Base-by-base conservation (phyloP, 208 protist genomes). In the Tritrichomonas musculus region DNA sequence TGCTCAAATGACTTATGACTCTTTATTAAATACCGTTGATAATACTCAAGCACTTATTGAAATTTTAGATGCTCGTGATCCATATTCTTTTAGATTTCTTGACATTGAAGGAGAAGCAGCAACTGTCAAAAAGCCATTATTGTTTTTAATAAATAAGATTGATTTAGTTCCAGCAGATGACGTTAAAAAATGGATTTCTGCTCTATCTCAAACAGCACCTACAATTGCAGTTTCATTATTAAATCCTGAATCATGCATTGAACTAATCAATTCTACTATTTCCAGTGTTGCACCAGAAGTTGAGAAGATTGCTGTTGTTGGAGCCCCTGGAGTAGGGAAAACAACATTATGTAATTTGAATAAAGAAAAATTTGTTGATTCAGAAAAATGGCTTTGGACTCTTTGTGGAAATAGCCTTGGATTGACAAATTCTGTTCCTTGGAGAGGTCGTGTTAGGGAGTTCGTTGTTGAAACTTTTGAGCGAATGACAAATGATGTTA, bases 1-100 rank as follows among this genome's bases (percentile, higher is more conserved):
- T 36, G 1, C 73, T n/a, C 73, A 82, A 53, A 82, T 41, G 25
- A 50, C 73, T 33, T 82, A 82, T 53, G 73, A 82, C 22, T 25
- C 33, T 33, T 27, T 82, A 20, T 30, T 82, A n/a, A 25, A 82
- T 53, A 14, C 41, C 8, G 41, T 82, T n/a, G 73, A 82, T n/a
- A 44, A 53, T 27, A 53, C n/a, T 30, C n/a, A 82, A 5, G 33
- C 39, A 11, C 39, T 36, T n/a, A 49, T 82, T 25, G 41, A 47
- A 25, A 36, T 82, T 53, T 33, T 82, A n/a, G 73, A 82, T 53
- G 73, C 73, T n/a, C n/a, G 73, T 47, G 73, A 82, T 53, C n/a
- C 73, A 8, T 25, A 82, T 82, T 25, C 73, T n/a, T 82, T 25
- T 41, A 25, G 73, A 8, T 82, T 82, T 44, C 30, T 82, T 20